Evolutionary conservation across 305 asterid species (phyloP), one percentile per base, ranked within the genome.

Genomic region (Solanum hybrid): DNA sequence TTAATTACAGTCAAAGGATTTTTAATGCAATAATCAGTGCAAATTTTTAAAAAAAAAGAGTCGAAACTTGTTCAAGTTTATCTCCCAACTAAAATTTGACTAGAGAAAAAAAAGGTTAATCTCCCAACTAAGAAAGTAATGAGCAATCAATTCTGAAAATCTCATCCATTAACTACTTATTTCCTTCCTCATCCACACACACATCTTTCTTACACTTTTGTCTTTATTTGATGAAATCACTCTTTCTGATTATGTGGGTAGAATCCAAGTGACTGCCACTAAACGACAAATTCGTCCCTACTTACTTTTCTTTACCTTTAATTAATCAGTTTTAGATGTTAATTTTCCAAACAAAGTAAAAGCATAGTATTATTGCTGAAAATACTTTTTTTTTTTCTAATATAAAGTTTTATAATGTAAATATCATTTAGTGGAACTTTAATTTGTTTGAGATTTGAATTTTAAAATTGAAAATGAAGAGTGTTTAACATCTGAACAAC

Each of bases 121-220:
- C n/a, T 20, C 26, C 29, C 37, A 87, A 38, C 8, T 2, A 41
- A 33, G 57, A 76, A 20, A 73, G 65, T 73, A 38, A 72, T 72
- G 24, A 75, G 6, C 38, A 88, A 88, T 20, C 89, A 73, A 87
- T n/a, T 10, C 45, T 20, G 27, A 88, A 87, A 38, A 27, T 38
- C 72, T 88, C 41, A 85, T 85, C 88, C 88, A 57, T 38, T 88
- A 75, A 88, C 84, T 20, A 38, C n/a, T 41, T 39, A 37, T 88
- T 88, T 20, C 27, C n/a, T 75, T 29, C 86, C 89, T 75, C 70
- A 11, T 88, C 84, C 89, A 88, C 89, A 88, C 39, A 15, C 22
- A 72, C 20, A 26, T 24, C 79, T 10, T 37, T 38, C 57, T 31
- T 15, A 4, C 20, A 39, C 85, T 72, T 86, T 31, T 13, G 85